A percentile compares a stretch with the other conserved stretches of the same genome.
Evolutionary conservation across 352 stramenopile genomes (phyloP).

Genomic region (Globisporangium recalcitrans): DNA sequence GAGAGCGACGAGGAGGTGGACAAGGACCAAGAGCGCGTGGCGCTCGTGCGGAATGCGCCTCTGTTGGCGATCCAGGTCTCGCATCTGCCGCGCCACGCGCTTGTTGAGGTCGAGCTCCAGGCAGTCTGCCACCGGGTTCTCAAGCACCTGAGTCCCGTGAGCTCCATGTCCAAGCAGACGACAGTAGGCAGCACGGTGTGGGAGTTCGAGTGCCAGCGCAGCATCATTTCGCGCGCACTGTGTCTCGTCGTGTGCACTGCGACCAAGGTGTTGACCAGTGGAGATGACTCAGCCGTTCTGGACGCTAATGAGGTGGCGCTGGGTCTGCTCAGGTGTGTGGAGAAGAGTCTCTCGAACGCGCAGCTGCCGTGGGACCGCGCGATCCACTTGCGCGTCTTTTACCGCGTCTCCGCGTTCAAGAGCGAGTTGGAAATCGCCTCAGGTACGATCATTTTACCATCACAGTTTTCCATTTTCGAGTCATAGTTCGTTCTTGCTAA

Average conservation of each 20-base stretch:
- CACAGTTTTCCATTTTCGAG: background rate
- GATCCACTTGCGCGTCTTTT: conserved; percentile 69
- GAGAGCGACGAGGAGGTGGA: conserved; percentile 75
- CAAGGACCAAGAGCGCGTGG: conserved; percentile 41
- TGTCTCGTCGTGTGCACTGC: conserved; percentile 47
- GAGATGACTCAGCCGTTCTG: conserved; percentile 2
- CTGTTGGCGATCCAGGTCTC: conserved; percentile 66
- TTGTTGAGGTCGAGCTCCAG: conserved; percentile 75
- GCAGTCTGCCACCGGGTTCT: conserved; percentile 61
- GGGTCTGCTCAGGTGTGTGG: conserved; percentile 13
- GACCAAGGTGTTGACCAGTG: background rate
- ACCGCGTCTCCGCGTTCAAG: conserved; percentile 36
- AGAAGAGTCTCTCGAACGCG: conserved; percentile 31
- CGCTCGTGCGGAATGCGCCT: conserved; percentile 43
- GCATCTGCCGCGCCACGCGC: conserved; percentile 53
- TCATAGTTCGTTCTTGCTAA: background rate
- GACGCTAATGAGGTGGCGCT: conserved; percentile 23
- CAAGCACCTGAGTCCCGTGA: conserved; percentile 41
- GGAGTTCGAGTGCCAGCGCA: conserved; percentile 25
- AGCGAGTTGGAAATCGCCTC: conserved; percentile 46
- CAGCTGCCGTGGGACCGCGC: conserved; percentile 57
- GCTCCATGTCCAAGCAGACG: background rate
- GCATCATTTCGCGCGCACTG: conserved; percentile 38
- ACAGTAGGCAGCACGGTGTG: background rate
- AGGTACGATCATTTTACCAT: conserved; percentile 15